phyloP scores from a whole-genome alignment of 2,329 filamentous ascomycete genomes.

The Ophiostoma quercus region DNA sequence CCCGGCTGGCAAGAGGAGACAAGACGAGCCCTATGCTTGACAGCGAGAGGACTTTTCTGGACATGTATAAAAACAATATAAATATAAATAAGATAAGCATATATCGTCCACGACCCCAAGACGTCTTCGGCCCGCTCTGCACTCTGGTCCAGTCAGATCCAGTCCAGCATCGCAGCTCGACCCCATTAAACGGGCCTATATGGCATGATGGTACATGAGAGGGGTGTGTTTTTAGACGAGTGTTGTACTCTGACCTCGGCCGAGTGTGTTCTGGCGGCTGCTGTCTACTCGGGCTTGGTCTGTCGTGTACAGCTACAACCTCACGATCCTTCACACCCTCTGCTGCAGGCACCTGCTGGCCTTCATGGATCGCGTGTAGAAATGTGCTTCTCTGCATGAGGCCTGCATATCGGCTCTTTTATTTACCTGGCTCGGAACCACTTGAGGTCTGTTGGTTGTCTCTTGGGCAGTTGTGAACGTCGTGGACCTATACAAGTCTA shows the following conservation, averaged over 20 bases:
- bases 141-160: neutral
- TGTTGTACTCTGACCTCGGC: neutral
- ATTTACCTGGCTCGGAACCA: neutral
- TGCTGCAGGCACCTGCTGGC: neutral
- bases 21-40: neutral
- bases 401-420: slow-evolving; percentile 4
- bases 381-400: neutral
- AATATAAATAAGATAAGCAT: no score
- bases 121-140: neutral
- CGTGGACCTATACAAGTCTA: neutral
- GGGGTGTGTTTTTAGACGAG: neutral
- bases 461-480: neutral
- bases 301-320: neutral
- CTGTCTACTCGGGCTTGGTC: neutral
- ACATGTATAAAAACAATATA: no score
- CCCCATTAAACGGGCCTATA: slow-evolving; percentile 8
- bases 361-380: neutral
- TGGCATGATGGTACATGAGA: neutral
- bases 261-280: neutral
- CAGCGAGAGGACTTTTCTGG: no score
- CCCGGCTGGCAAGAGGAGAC: neutral
- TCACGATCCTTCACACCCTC: neutral
- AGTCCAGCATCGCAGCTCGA: neutral
- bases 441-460: neutral
- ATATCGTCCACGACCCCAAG: neutral